These are phyloP conservation scores for Agrocybe pediades DNA, from an alignment of 768 basidiomycete species.

Conservation along the genomic window DNA sequence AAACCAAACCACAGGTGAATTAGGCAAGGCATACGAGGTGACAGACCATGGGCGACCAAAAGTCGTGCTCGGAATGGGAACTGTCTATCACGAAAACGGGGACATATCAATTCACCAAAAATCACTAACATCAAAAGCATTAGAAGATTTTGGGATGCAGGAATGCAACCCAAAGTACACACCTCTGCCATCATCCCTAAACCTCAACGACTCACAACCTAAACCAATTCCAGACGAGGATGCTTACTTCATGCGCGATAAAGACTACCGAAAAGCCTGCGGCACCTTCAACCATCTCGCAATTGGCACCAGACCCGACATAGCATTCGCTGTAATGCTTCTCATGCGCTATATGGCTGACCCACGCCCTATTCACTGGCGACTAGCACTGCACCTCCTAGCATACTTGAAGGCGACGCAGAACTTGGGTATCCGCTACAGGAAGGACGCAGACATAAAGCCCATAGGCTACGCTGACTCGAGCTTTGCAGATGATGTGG, in stretches of 20 bases:
- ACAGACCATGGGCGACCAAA: background rate
- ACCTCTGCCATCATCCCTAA: conserved; percentile 11
- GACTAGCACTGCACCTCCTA: conserved; percentile 1
- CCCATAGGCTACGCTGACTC: conserved; percentile 2
- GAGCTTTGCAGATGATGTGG: conserved; percentile 1
- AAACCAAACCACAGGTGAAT: conserved; percentile 10
- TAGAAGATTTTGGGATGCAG: conserved; percentile 11
- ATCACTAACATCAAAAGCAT: conserved; percentile 10
- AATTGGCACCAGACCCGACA: conserved; percentile 7
- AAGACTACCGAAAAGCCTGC: conserved; percentile 1
- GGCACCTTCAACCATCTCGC: conserved; percentile 7
- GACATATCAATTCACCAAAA: background rate
- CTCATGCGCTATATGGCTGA: conserved; percentile 9
- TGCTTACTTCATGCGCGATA: conserved; percentile 7
- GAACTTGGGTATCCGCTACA: conserved; percentile 1
- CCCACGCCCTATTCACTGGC: conserved; percentile 11
- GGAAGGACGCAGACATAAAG: background rate
- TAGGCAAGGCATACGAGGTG: conserved; percentile 7
- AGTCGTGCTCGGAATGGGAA: conserved; percentile 15
- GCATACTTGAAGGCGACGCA: conserved; percentile 1
- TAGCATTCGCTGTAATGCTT: conserved; percentile 1
- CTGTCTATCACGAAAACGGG: background rate
- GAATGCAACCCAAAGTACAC: conserved; percentile 15
- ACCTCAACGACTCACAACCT: conserved; percentile 5
- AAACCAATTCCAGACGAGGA: conserved; percentile 6